Evolutionary conservation across 1,139 yeast genomes (phyloP), one percentile per base, ranked within the genome.

Genomic region (Pichia sorboxylosa): DNA sequence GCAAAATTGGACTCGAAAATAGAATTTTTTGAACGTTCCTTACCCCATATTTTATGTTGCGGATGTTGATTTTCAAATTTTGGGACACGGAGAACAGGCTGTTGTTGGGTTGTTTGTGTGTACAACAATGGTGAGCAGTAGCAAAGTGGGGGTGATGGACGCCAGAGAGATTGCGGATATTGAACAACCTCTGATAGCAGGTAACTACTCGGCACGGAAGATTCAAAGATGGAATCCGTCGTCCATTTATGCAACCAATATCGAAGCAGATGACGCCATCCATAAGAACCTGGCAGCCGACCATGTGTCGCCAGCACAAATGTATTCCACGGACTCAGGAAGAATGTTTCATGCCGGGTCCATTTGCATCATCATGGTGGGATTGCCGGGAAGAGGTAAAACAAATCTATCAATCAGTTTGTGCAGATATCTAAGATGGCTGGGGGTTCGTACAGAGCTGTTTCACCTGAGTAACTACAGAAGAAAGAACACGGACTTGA

Each of bases 341-440:
- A 66, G 84, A 40, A 63, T 92, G 47, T 90, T 83, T 59, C 97
- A 90, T 49, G 97, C 98, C 4, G 98, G 98, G 4, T 83, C 85
- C 51, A 77, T 90, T 33, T 75, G 94, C 49, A 79, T 90, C 38
- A 84, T 81, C 9, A 65, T 90, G 45, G 93, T 84, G 6, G 99
- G 99, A 0, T 65, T 87, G 40, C 98, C 99, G 1, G 98, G 96
- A 1, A 68, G 98, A 34, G 97, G 98, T 6, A 90, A 90, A 54
- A 90, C 98, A 1, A 90, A 87, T 52, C 66, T 87, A 37, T 80
- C 95, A 6, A 97, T 87, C 17, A 78, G 94, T 10, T 66, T 90
- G 41, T 85, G 96, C 1, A 68, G 98, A 39, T 90, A 87, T 53
- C 64, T 92, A 43, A 67, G 96, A 45, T 90, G 99, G 90, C 63